Conservation (phyloP, 352 stramenopile genomes). For the Phytophthora ramorum region DNA sequence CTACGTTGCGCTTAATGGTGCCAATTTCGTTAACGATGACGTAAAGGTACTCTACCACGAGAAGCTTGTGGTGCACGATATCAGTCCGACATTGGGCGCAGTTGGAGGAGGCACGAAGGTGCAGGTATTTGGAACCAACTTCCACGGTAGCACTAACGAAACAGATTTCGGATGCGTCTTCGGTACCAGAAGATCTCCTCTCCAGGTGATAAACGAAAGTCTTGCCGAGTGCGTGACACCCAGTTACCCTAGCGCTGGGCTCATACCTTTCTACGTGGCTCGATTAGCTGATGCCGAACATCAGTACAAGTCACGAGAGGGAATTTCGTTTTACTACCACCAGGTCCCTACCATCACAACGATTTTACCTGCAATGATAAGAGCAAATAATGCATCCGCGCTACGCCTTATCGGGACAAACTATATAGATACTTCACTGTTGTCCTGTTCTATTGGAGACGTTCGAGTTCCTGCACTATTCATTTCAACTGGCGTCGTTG, state of each 20-base stretch:
- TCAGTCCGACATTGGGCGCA: slow-evolving; percentile 51
- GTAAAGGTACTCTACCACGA: slow-evolving; percentile 56
- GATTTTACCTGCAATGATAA: slow-evolving; percentile 28
- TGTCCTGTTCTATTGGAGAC: slow-evolving; percentile 45
- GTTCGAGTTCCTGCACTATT: slow-evolving; percentile 32
- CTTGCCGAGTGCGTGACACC: slow-evolving; percentile 37
- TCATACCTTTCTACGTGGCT: slow-evolving; percentile 32
- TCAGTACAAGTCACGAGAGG: background rate
- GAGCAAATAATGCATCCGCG: slow-evolving; percentile 5
- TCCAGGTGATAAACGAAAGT: slow-evolving; percentile 29
- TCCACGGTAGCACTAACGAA: slow-evolving; percentile 14
- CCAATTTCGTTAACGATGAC: slow-evolving; percentile 49
- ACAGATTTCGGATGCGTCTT: slow-evolving; percentile 48
- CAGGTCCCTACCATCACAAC: slow-evolving; percentile 20
- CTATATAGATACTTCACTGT: slow-evolving; percentile 50
- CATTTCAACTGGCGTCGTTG: slow-evolving; percentile 31
- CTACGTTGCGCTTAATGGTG: slow-evolving; percentile 54
- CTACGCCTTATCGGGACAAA: slow-evolving; percentile 31
- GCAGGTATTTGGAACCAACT: slow-evolving; percentile 36
- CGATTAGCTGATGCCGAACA: slow-evolving; percentile 9
- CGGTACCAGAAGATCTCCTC: slow-evolving; percentile 17
- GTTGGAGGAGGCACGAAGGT: slow-evolving; percentile 53
- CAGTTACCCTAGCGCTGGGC: slow-evolving; percentile 3
- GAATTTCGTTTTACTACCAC: slow-evolving; percentile 28
- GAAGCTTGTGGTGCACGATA: slow-evolving; percentile 33